Percentiles rank a stretch among this genome's conserved stretches.
Evolutionary conservation across 345 rosid genomes (phyloP).

Genomic region (Salix udensis): DNA sequence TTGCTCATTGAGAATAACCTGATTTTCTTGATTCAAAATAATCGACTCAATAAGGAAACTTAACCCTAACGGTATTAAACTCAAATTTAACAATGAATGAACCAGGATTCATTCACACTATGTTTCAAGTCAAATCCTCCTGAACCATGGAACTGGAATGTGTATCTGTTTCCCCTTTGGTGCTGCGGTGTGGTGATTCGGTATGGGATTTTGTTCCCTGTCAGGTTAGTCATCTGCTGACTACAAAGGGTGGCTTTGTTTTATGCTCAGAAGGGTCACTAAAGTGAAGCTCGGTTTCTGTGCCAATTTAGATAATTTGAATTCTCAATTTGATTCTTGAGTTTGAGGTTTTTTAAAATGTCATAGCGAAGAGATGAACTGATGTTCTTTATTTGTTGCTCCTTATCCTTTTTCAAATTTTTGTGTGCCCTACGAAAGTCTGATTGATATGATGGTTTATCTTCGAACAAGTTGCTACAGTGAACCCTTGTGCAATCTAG

Average conservation of each 20-base stretch:
- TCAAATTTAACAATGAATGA: background rate
- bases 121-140: slow-evolving; percentile 94
- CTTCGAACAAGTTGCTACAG: background rate
- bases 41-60: too few relatives aligned
- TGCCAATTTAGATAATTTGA: background rate
- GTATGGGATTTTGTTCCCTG: slow-evolving; percentile 77
- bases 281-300: background rate
- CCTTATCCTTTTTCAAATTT: background rate
- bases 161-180: slow-evolving; percentile 89
- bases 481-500: background rate
- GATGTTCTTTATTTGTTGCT: background rate
- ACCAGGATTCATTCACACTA: slow-evolving; percentile 82
- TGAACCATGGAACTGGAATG: slow-evolving; percentile 97
- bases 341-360: too few relatives aligned
- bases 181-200: slow-evolving; percentile 81
- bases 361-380: too few relatives aligned
- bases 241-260: background rate
- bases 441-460: background rate
- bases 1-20: background rate
- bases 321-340: too few relatives aligned
- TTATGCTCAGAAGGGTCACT: background rate
- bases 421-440: background rate
- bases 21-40: background rate
- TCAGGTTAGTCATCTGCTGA: slow-evolving; percentile 47
- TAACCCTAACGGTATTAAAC: background rate